Evolutionary conservation across 805 yeast genomes (phyloP), one percentile per base, ranked within the genome.

Genomic region (Myxozyma lipomycoides): DNA sequence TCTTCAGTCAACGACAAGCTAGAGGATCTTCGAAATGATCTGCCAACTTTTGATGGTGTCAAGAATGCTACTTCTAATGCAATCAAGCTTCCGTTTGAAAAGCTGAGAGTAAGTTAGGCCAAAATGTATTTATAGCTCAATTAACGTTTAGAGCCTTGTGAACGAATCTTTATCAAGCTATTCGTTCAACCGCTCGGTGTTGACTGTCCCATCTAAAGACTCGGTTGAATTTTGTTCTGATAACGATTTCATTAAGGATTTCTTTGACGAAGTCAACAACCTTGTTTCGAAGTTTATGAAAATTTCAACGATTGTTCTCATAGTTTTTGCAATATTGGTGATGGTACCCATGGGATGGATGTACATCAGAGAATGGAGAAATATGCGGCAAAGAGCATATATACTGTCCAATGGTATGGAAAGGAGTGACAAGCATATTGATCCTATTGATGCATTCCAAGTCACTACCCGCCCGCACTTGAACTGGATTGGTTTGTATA

Each of bases 31-130:
- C 69, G 77, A 19, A 67, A 69, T 0, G 70, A 78, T 1, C 68
- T 84, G 0, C 95, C 95, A 0, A 77, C 79, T 53, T 87, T 87
- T 64, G 78, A 76, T 2, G 73, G 75, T 5, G 82, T 87, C 2
- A 76, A 81, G 61, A 78, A 81, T 51, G 74, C 75, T 19, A 81
- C 93, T 0, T 73, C 78, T 39, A 49, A 63, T 0, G 59, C 81
- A 36, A 74, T 91, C 6, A 67, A 75, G 2, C 62, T 59, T 1
- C 96, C 96, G 0, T 86, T 88, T 61, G 73, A 73, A 0, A 51
- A 62, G 10, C 65, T 84, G 15, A 39, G 45, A 38, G 59, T 55
- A 21, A 12, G 48, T 24, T n/a, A n/a, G n/a, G n/a, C n/a, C n/a
- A 30, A 9, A 12, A n/a, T 22, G 4, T 26, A 23, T 10, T 12